These are phyloP conservation scores for Cercospora nicotianae DNA, from an alignment of 2,329 filamentous ascomycete genomes.

Conservation along the genomic window DNA sequence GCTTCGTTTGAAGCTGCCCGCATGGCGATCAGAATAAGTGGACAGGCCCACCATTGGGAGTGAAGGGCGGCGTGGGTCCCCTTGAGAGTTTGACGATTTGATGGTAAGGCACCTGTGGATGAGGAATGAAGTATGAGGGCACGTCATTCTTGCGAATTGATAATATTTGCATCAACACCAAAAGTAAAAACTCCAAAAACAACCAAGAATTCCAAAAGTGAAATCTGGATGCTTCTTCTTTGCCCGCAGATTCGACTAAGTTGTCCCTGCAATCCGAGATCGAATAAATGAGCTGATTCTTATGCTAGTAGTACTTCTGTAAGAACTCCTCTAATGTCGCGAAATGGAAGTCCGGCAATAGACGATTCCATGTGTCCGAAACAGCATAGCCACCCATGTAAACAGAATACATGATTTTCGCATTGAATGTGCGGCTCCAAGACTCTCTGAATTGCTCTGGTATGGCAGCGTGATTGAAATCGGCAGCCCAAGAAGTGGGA, in stretches of 20 bases:
- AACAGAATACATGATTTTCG: slow-evolving; percentile 5
- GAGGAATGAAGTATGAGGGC: not conserved
- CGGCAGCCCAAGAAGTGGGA: slow-evolving; percentile 44
- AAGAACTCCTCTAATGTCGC: slow-evolving; percentile 46
- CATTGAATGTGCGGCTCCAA: slow-evolving; percentile 11
- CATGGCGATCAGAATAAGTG: not conserved
- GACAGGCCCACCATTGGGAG: not conserved
- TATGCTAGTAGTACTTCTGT: slow-evolving; percentile 11
- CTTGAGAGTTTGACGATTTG: not conserved
- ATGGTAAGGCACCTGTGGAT: not conserved
- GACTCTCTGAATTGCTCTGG: slow-evolving; percentile 21
- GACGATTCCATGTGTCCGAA: slow-evolving; percentile 48
- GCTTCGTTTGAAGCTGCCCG: not conserved
- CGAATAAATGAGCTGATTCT: not conserved
- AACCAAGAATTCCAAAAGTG: not conserved
- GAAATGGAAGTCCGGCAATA: slow-evolving; percentile 50
- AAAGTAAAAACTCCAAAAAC: not conserved
- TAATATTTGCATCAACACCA: not conserved
- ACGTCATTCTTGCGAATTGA: not conserved
- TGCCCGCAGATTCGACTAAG: not conserved
- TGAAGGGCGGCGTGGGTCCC: not conserved
- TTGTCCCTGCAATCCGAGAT: not conserved
- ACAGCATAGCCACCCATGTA: slow-evolving; percentile 41
- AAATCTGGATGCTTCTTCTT: not conserved
- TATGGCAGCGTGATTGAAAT: slow-evolving; percentile 31